Base-by-base conservation (phyloP, 2,329 filamentous ascomycete species). In the Paraphoma chrysanthemicola region DNA sequence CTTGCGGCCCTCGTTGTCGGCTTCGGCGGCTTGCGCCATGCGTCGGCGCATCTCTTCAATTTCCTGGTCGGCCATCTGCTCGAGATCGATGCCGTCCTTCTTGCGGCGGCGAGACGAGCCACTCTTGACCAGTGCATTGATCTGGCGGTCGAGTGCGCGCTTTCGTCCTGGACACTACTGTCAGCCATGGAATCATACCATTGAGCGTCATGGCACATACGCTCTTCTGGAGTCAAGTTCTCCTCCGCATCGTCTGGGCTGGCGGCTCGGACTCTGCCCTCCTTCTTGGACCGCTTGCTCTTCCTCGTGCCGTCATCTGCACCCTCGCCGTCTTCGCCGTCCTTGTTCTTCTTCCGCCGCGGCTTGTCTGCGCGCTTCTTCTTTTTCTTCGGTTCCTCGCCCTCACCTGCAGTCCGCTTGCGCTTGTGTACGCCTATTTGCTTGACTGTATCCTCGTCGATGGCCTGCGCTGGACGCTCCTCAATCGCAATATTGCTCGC, bases 51-150 rank as follows among this genome's bases (percentile, higher is more conserved):
- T 89, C 47, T 90, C 85, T 54, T 92, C 92, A 62, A 99, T 93
- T 71, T 96, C 90, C 44, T 93, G 90, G 74, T 98, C 95, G 64
- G 94, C 91, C 79, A 91, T 89, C 69, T 92, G 89, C 75, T 97
- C 93, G 45, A 98, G 84, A 64, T 98, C 94, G 76, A 96, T 93
- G 67, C 95, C 93, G 73, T 93, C 91, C 82, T 92, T 92, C 82
- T 92, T 94, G 62, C 86, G 86, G 78, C 80, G 80, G 66, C 90
- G 84, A 61, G 88, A 85, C 68, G 91, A 92, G 53, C 90, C 88
- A 66, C 91, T 91, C 81, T 96, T 96, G 67, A 96, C 82, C 1
- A 93, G 93, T 54, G 91, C 91, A 75, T 97, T 92, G 80, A 98
- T 92, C 53, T 91, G 90, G 64, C 89, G 86, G 70, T 97, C 92